Base-by-base conservation (phyloP, 2,329 filamentous ascomycete genomes). In the Cyanodermella asteris region DNA sequence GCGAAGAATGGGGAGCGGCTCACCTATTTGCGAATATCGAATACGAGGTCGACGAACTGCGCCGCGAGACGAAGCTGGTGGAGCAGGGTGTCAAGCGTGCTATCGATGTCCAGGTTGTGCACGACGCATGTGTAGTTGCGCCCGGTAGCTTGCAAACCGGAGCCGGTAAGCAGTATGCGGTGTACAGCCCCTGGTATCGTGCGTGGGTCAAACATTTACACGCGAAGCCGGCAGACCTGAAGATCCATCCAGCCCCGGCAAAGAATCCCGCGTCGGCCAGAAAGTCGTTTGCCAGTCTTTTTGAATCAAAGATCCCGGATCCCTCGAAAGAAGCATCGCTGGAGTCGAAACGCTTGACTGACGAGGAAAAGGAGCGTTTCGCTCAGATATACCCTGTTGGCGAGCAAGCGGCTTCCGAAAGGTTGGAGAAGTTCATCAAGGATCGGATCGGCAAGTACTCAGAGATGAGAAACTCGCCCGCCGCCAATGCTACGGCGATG, bases 21-120 rank as follows among this genome's bases (percentile, higher is more conserved):
- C 74, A 87, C 38, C 35, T 91, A 3, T 90, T 69, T 38, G 69
- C 74, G 23, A 91, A 91, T 41, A 66, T 81, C 29, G 81, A 91
- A 43, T 91, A 91, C 39, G 82, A 91, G 44, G 78, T 90, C 0
- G 82, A 93, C 41, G 82, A 91, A 49, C 49, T 91, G 29, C 58
- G 81, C 21, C 59, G 81, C 5, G 82, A 93, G 38, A 66, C 69
- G 1, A 55, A 54, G 15, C 49, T 91, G 38, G 59, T 77, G 1
- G 59, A 53, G 15, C 45, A 56, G 20, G 64, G 72, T 31, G 48
- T 72, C 1, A 56, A 67, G 10, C 61, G 61, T 8, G 71, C 64
- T 0, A 64, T 84, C 23, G 57, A 61, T 2, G 69, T 90, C 35
- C 60, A 71, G n/a, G 62, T 71, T 1, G 56, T 73, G 2, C 76